Evolutionary conservation across 257 asterid species (phyloP), one percentile per base, ranked within the genome.

Genomic region (Solanum habrochaites): DNA sequence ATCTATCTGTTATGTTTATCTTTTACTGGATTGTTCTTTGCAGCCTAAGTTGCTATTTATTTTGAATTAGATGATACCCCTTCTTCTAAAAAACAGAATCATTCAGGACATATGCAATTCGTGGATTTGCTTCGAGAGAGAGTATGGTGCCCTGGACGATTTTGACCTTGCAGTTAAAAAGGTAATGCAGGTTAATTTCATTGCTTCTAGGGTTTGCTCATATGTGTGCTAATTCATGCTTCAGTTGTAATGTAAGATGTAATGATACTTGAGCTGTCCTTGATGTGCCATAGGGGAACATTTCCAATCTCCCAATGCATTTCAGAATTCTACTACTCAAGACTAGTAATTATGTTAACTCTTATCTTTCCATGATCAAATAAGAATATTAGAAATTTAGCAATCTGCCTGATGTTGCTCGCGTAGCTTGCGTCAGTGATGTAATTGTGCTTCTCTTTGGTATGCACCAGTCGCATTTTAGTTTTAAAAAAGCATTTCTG

Each of bases 121-220:
- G 18, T 97, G 99, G 99, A 89, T 95, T 90, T 95, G 93, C 87
- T 96, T 97, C 91, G 99, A 97, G 98, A 95, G 98, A 90, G 99
- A 97, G 89, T 90, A 88, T 85, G 98, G 99, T 70, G 90, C 95
- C 11, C 92, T 97, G 86, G 99, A 96, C 89, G 95, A 95, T 86
- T 93, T 90, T 88, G 99, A 97, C 89, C 83, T 92, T 92, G 98
- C 98, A 27, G 91, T 90, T 58, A 98, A 94, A 83, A 97, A 96
- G 99, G 99, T 97, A 92, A 35, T 60, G 69, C 85, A 81, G 43
- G 27, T 49, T 49, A 81, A 29, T 81, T 9, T 49, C 42, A 81
- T 81, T 81, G 85, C 85, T 29, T 49, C 69, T 29, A 29, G 45
- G 49, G 85, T 49, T 29, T 15, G 27, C 43, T 80, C 85, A 10